Base-by-base conservation (phyloP, 495 filamentous ascomycete genomes). In the Neurospora sp. region DNA sequence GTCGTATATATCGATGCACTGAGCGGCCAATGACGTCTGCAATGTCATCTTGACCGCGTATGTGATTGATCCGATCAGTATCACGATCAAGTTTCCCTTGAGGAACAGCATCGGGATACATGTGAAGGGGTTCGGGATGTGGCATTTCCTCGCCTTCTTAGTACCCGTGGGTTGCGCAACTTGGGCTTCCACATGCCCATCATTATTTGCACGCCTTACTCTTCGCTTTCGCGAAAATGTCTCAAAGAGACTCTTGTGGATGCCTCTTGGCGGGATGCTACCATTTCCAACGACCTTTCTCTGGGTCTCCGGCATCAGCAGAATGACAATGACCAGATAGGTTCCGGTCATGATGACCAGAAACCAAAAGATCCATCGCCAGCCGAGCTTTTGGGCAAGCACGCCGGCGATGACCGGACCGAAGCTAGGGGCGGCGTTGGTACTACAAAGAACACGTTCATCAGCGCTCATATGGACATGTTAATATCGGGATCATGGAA, bases 321-420 rank as follows among this genome's bases (percentile, higher is more conserved):
- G 20, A 4, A 81, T 14, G 14, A 75, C 59, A 66, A 85, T 79
- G 0, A 82, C 18, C 40, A 82, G 70, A 10, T 81, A 75, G 27
- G 79, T 78, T 40, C 80, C 77, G 1, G 73, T 70, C 20, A 54
- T 59, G 14, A 89, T 88, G 20, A 79, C 77, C 38, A 91, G 77
- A 69, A 91, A 90, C 87, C 87, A 90, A 76, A 90, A 91, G 12
- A 89, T 88, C 69, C 82, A 82, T 39, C 85, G 75, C 89, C 89
- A 90, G 2, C 86, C 85, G 3, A 89, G 77, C 62, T 83, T 87
- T 11, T 86, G 81, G 35, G 79, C 79, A 0, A 90, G 76, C 0
- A 89, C 70, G 0, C 89, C 88, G 0, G 88, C 87, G 14, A 89
- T 82, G 4, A 88, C 75, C 0, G 86, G 87, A 0, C 85, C 87